Evolutionary conservation across 441 rosid species (phyloP).

Genomic region (Metrosideros polymorpha): DNA sequence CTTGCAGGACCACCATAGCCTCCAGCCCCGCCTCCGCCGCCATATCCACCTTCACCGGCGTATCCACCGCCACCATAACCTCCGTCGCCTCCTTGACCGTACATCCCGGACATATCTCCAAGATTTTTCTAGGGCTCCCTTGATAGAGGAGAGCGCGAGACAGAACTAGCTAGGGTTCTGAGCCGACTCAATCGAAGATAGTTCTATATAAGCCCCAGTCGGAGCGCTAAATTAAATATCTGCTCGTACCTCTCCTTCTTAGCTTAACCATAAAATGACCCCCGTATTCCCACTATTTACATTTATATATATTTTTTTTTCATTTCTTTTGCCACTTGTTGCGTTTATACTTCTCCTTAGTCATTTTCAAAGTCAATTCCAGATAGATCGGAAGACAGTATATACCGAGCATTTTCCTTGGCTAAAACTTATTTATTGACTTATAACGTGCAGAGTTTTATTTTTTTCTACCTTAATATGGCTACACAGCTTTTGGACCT

Average conservation of each 20-base stretch:
- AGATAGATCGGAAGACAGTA: neutral
- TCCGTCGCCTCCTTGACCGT: slow-evolving; percentile 8
- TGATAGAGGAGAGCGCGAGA: neutral
- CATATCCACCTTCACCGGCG: neutral
- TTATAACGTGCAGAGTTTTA: neutral
- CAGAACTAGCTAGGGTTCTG: neutral
- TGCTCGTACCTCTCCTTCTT: neutral
- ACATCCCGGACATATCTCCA: slow-evolving; percentile 1
- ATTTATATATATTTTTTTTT: neutral
- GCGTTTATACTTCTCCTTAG: neutral
- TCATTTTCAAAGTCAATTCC: neutral
- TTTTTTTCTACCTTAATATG: neutral
- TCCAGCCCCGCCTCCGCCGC: neutral
- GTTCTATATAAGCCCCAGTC: neutral
- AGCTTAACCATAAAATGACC: neutral
- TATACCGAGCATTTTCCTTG: neutral
- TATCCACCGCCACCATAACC: neutral
- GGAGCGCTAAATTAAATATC: neutral
- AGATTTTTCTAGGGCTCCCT: slow-evolving; percentile 2
- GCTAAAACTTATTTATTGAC: neutral
- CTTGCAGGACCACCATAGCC: neutral
- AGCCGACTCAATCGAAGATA: neutral
- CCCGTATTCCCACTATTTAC: neutral
- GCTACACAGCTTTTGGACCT: too few species aligned
- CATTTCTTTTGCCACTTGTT: neutral